Evolutionary conservation across 345 rosid species (phyloP), one percentile per base, ranked within the genome.

Genomic region (Bruguiera gymnorhiza): DNA sequence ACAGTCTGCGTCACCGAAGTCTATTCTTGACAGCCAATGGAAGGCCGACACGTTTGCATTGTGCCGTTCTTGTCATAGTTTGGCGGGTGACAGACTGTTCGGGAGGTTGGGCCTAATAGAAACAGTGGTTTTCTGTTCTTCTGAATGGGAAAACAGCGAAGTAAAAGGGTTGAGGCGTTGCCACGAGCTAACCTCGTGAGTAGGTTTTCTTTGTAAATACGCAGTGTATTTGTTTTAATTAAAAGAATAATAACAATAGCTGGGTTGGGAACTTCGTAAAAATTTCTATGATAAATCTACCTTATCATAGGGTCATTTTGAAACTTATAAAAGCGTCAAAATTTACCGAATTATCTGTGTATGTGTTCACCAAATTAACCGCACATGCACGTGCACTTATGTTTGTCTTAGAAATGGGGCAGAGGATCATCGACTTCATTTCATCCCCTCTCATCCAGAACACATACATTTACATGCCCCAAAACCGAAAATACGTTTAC

Each of bases 1-100:
- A 2, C 57, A 8, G 46, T 7, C 21, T 9, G 26, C 72, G 51
- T 59, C 66, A 68, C 74, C 71, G 79, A 46, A 23, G 20, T 19
- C 62, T 57, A 46, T 73, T 70, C 8, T 6, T 10, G 0, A 7
- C 1, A 21, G 6, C 74, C 63, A 32, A 2, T 60, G 1, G 1
- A 0, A 37, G 3, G 3, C 34, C 19, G 70, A 48, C 62, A 73
- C 66, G 76, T 52, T 32, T 0, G 19, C 9, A 1, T 20, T 43
- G 31, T 64, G 21, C 60, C 10, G 31, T 36, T 27, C 43, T 26
- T 16, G 30, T 56, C 58, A 6, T 24, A n/a, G 15, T 55, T 29
- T 64, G 46, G 27, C 54, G 36, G 63, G 36, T 27, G 62, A 13
- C 63, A 18, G 43, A 37, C 58, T 54, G n/a, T 54, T 21, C 7